phyloP scores from a whole-genome alignment of 371 early-diverging fungal genomes.

The Syncephalastrum monosporum region DNA sequence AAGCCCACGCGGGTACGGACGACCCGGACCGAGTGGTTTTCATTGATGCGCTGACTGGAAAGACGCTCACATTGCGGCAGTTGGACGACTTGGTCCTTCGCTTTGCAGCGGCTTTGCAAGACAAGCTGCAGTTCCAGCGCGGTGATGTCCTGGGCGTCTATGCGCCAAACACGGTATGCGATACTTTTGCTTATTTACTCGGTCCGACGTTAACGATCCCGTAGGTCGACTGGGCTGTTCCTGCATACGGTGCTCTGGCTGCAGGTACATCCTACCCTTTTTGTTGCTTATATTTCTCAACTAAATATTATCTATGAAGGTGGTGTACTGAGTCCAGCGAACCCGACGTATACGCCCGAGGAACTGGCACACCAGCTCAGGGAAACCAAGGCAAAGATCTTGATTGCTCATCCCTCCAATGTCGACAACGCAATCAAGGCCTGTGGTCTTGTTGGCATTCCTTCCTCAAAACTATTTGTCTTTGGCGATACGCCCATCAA shows the following conservation, averaged over 20 bases:
- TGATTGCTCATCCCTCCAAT: conserved; percentile 50
- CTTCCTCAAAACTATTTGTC: conserved; percentile 50
- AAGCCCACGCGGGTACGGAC: too few relatives aligned
- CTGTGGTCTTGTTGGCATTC: conserved; percentile 55
- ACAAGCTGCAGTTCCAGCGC: conserved; percentile 48
- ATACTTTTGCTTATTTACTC: neutral
- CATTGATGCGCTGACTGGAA: conserved; percentile 57
- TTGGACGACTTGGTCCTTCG: conserved; percentile 50
- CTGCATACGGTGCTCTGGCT: conserved; percentile 35
- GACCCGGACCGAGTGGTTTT: conserved; percentile 10
- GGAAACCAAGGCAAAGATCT: conserved; percentile 63
- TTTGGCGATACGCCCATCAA: conserved; percentile 50
- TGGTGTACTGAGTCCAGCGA: conserved; percentile 68
- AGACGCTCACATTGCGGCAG: conserved; percentile 62
- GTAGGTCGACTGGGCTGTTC: conserved; percentile 40
- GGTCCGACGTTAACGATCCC: too few relatives aligned
- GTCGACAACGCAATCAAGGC: conserved; percentile 54
- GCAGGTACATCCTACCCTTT: conserved; percentile 22
- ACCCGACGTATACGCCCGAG: conserved; percentile 71
- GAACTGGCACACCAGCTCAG: conserved; percentile 77
- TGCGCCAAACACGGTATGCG: conserved; percentile 66
- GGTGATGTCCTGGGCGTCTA: conserved; percentile 72
- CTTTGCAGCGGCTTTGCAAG: conserved; percentile 74
- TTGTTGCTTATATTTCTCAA: too few relatives aligned
- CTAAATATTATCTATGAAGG: conserved; percentile 26